phyloP scores from a whole-genome alignment of 2,329 filamentous ascomycete genomes.

The Blastomyces silverae region DNA sequence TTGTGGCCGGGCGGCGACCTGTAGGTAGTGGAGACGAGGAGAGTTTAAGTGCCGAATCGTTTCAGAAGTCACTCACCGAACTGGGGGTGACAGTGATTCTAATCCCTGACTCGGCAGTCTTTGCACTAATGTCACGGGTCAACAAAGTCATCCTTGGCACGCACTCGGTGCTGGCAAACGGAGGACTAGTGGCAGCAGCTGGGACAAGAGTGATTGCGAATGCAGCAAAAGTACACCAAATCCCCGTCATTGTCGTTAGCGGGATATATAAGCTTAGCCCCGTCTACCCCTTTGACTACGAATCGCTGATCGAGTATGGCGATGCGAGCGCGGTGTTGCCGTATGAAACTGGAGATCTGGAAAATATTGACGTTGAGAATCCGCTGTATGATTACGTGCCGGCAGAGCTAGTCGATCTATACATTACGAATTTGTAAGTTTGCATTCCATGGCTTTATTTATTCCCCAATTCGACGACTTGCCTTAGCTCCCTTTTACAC shows the following conservation, averaged over 20 bases:
- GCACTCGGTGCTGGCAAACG: slow-evolving; percentile 80
- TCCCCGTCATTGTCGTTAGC: slow-evolving; percentile 79
- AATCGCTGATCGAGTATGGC: slow-evolving; percentile 78
- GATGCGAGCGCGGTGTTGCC: slow-evolving; percentile 68
- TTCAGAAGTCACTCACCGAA: slow-evolving; percentile 70
- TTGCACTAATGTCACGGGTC: slow-evolving; percentile 89
- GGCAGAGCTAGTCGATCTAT: slow-evolving; percentile 55
- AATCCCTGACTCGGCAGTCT: slow-evolving; percentile 76
- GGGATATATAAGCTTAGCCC: slow-evolving; percentile 93
- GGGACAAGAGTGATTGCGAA: slow-evolving; percentile 79
- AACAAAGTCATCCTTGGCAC: slow-evolving; percentile 92
- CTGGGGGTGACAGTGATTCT: slow-evolving; percentile 76
- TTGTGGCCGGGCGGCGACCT: slow-evolving; percentile 49
- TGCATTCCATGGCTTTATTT: not conserved
- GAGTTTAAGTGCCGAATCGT: slow-evolving; percentile 42
- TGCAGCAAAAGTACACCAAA: slow-evolving; percentile 73
- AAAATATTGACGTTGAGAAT: slow-evolving; percentile 69
- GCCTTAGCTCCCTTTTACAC: not conserved
- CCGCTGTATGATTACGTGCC: slow-evolving; percentile 78
- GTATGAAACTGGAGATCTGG: slow-evolving; percentile 72
- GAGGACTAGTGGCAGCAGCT: slow-evolving; percentile 73
- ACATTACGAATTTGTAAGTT: slow-evolving; percentile 72
- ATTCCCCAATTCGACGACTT: not conserved
- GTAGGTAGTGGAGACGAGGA: slow-evolving; percentile 42
- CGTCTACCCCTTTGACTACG: slow-evolving; percentile 75